These are phyloP conservation scores for Argentina anserina DNA, from an alignment of 306 rosid species.

Conservation along the genomic window DNA sequence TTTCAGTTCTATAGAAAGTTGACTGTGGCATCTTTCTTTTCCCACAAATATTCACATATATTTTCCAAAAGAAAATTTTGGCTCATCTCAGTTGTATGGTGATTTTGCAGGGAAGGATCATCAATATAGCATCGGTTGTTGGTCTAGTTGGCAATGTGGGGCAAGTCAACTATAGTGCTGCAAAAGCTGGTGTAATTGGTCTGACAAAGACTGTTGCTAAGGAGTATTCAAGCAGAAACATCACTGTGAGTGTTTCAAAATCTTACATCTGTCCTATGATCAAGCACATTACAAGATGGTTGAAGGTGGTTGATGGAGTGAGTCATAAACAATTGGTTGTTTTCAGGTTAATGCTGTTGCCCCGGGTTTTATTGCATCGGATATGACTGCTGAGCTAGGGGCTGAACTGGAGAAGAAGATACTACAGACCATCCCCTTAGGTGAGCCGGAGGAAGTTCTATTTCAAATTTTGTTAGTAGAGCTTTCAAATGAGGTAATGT, in stretches of 20 bases:
- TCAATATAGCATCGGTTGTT: constrained; percentile 92
- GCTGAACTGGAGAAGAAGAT: constrained; percentile 79
- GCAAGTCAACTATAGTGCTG: constrained; percentile 98
- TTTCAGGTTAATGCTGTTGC: constrained; percentile 93
- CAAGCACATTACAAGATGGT: constrained; percentile 6
- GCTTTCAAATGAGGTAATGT: constrained; percentile 6
- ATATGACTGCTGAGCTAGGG: constrained; percentile 93
- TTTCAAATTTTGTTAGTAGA: not conserved
- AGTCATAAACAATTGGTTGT: constrained; percentile 19
- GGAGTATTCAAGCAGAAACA: constrained; percentile 86
- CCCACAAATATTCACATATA: not conserved
- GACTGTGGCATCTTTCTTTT: not conserved
- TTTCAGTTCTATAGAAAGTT: not conserved
- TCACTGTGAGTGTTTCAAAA: constrained; percentile 50
- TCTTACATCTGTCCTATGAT: not conserved
- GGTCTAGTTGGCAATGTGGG: constrained; percentile 91
- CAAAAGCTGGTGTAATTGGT: constrained; percentile 99
- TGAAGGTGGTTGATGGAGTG: constrained; percentile 12
- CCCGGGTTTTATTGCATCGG: constrained; percentile 95
- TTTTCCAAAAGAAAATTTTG: not conserved
- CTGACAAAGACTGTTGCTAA: constrained; percentile 82
- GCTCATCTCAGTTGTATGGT: constrained; percentile 1
- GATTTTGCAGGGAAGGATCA: constrained; percentile 79
- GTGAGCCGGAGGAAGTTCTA: constrained; percentile 37
- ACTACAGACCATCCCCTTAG: constrained; percentile 77